Evolutionary conservation across 1,139 yeast genomes (phyloP), one percentile per base, ranked within the genome.

Genomic region (Candida sojae): DNA sequence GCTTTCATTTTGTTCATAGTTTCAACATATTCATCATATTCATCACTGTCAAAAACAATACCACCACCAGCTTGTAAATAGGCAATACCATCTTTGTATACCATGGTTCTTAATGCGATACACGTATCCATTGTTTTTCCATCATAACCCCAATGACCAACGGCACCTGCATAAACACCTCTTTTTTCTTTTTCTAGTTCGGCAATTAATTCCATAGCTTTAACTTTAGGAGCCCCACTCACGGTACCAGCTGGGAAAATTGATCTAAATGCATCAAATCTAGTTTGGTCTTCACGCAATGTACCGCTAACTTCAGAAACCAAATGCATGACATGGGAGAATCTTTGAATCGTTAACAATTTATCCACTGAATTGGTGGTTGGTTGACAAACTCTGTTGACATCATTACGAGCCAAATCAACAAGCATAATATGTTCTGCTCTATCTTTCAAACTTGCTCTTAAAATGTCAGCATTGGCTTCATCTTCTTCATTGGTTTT

Each of bases 201-300:
- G 29, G 88, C 87, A 61, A 93, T 90, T 45, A 93, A 76, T 67
- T 92, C 96, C 99, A 93, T 93, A 8, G 99, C 99, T 57, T 83
- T 83, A 43, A 93, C 96, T 70, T 93, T 93, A 48, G 99, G 99
- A 1, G 99, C 98, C 37, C 99, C 99, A 53, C 96, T 86, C 11
- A 93, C 98, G 1, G 99, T 93, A 41, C 99, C 99, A 1, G 99
- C 99, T 23, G 99, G 99, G 82, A 93, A 93, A 50, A 93, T 89
- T 7, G 97, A 91, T 64, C 99, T 80, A 68, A 93, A 91, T 0
- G 99, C 99, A 70, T 93, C 99, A 63, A 93, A 93, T 55, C 98
- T 78, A 13, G 95, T 86, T 72, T 89, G 86, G 52, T 82, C 98
- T 0, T 75, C 69, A 62, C 99, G 80, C 58, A 93, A 74, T 2